Percentiles rank a stretch among this genome's conserved stretches.
These are phyloP conservation scores for Aspergillus ostianus DNA, from an alignment of 495 filamentous ascomycete species.

Conservation along the genomic window DNA sequence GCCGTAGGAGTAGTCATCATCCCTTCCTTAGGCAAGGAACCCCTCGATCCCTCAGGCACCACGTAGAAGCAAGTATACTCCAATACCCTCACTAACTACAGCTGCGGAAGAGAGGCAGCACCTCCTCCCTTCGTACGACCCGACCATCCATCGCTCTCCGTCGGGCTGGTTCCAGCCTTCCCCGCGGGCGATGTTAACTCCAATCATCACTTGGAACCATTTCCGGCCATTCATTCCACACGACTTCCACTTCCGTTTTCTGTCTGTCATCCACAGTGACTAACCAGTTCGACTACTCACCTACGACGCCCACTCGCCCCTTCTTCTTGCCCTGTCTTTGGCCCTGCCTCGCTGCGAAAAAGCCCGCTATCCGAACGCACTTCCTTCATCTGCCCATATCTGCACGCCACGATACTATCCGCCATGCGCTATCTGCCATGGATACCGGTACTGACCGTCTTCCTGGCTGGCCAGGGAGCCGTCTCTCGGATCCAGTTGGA, in stretches of 20 bases:
- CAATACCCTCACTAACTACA: too few species aligned
- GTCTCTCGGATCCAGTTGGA: constrained; percentile 31
- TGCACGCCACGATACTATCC: background rate
- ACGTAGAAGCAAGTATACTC: background rate
- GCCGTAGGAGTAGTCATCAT: background rate
- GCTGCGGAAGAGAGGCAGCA: too few species aligned
- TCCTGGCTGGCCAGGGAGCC: constrained; percentile 26
- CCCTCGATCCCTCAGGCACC: background rate
- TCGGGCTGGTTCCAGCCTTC: background rate
- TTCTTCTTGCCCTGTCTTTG: background rate
- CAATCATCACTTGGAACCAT: background rate
- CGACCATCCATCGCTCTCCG: background rate
- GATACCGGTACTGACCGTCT: constrained; percentile 23
- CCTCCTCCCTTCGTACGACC: background rate
- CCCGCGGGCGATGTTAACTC: background rate
- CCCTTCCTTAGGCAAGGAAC: background rate
- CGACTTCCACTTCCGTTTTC: background rate
- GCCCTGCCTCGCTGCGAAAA: background rate
- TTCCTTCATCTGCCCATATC: background rate
- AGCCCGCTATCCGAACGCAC: background rate
- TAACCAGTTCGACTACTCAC: background rate
- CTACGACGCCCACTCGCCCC: background rate
- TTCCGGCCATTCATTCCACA: background rate
- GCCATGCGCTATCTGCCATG: background rate
- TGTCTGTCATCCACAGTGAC: background rate